Conservation (phyloP, 345 rosid species). For the Populus simonii region DNA sequence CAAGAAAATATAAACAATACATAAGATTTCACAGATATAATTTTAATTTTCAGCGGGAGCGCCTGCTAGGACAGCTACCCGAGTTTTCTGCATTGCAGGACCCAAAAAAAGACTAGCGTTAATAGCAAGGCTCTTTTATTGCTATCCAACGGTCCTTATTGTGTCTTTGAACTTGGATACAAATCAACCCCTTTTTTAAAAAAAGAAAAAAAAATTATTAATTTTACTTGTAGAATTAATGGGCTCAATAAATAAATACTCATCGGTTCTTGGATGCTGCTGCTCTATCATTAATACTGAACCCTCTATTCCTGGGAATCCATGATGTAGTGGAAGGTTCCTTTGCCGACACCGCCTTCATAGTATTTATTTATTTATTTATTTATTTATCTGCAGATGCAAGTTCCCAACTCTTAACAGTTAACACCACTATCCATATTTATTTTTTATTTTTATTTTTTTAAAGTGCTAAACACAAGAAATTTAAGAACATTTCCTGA, state of each 20-base stretch:
- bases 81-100: no score
- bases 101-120: no score
- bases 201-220: no score
- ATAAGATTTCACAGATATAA: no score
- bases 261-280: not conserved
- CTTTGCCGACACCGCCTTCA: constrained; percentile 34
- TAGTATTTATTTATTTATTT: not conserved
- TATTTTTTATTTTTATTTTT: not conserved
- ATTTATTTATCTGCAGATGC: not conserved
- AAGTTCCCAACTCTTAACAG: not conserved
- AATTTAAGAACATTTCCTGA: constrained; percentile 22
- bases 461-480: constrained; percentile 22
- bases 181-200: no score
- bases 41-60: no score
- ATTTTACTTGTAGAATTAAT: not conserved
- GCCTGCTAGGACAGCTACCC: no score
- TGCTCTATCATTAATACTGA: constrained; percentile 1
- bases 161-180: not conserved
- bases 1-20: no score
- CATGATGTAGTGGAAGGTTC: constrained; percentile 12
- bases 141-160: no score
- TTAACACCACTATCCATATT: not conserved
- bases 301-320: not conserved
- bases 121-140: no score
- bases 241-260: constrained; percentile 10